phyloP scores from a whole-genome alignment of 306 rosid species.

The Abrus precatorius region DNA sequence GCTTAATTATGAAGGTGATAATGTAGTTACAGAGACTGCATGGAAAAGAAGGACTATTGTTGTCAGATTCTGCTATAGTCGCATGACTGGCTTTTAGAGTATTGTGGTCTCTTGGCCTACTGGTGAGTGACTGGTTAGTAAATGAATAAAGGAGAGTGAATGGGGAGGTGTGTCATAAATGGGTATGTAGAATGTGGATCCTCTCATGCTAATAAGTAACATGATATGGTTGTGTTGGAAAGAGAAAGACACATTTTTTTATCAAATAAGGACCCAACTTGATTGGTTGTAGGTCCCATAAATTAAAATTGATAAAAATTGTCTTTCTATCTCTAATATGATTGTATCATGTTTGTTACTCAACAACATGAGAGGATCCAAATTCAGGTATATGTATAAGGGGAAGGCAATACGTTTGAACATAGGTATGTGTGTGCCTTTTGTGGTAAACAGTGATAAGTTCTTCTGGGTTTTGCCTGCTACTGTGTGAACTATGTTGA shows the following conservation, averaged over 20 bases:
- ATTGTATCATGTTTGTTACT: no score
- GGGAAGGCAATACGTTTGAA: neutral
- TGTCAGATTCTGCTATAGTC: neutral
- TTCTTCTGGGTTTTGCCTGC: neutral
- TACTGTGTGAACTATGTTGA: conserved; percentile 1
- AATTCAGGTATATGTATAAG: no score
- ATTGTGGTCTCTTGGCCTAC: neutral
- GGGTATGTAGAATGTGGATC: neutral
- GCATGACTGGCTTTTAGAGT: neutral
- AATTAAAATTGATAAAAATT: no score
- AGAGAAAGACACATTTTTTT: no score
- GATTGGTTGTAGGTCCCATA: no score
- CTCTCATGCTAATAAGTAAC: no score
- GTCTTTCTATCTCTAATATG: no score
- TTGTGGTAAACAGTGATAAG: neutral
- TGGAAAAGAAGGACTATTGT: conserved; percentile 12
- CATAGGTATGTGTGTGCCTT: neutral
- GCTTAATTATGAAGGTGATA: neutral
- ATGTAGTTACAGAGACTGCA: neutral
- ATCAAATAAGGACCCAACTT: no score
- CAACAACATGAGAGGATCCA: no score
- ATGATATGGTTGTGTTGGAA: no score
- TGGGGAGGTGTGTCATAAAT: neutral
- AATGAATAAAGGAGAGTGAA: conserved; percentile 5
- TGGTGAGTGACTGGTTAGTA: neutral